Evolutionary conservation across 495 filamentous ascomycete genomes (phyloP).

Genomic region (Neurospora intermedia): DNA sequence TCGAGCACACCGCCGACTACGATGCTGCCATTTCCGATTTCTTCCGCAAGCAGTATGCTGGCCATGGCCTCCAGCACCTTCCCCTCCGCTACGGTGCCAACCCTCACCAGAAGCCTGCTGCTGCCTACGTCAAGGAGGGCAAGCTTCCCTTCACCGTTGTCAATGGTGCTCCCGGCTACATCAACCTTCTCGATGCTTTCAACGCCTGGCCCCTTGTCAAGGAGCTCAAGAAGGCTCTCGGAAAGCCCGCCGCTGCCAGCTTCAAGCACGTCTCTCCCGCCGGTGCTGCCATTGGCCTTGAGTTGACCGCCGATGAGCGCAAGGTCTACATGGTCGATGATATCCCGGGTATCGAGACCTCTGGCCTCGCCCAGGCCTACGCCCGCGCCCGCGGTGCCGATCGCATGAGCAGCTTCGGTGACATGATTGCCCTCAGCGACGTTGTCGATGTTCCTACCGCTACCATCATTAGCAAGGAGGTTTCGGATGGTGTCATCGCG

Average conservation of each 20-base stretch:
- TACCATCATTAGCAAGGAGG: constrained; percentile 93
- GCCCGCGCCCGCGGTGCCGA: constrained; percentile 90
- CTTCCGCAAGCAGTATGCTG: constrained; percentile 91
- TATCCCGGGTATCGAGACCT: constrained; percentile 76
- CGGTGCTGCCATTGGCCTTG: constrained; percentile 85
- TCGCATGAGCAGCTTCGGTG: constrained; percentile 94
- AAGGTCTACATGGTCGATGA: constrained; percentile 98
- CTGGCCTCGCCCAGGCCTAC: constrained; percentile 83
- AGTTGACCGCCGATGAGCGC: constrained; percentile 73
- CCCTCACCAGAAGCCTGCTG: constrained; percentile 93
- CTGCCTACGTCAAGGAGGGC: constrained; percentile 62
- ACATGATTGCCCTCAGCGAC: constrained; percentile 88
- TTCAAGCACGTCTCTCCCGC: constrained; percentile 99
- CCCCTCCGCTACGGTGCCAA: constrained; percentile 90
- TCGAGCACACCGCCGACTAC: constrained; percentile 97
- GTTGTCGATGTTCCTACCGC: constrained; percentile 82
- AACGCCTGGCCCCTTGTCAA: constrained; percentile 96
- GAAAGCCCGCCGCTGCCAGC: constrained; percentile 85
- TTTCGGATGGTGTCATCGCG: constrained; percentile 93
- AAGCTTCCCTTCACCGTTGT: constrained; percentile 92
- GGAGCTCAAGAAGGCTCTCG: constrained; percentile 81
- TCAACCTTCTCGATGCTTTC: constrained; percentile 92
- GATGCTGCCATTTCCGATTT: constrained; percentile 89
- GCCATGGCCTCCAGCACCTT: constrained; percentile 67
- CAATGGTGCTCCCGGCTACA: constrained; percentile 85